Evolutionary conservation across 805 yeast species (phyloP).

Genomic region (Metschnikowia koreensis): DNA sequence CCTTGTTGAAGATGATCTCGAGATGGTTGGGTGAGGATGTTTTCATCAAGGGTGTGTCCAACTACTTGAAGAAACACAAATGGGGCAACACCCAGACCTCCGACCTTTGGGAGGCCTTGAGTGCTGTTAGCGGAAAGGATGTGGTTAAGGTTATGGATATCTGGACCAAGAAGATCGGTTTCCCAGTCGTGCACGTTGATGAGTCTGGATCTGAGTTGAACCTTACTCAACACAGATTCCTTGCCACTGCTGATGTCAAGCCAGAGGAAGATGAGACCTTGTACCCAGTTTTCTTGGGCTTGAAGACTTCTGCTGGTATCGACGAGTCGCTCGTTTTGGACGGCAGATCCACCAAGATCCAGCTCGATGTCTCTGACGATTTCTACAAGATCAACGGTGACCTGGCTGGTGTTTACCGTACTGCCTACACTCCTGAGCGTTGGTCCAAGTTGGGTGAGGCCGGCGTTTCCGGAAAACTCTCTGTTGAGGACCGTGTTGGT

Average conservation of each 20-base stretch:
- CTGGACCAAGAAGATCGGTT: constrained; percentile 80
- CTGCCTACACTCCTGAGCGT: constrained; percentile 66
- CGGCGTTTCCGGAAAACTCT: constrained; percentile 54
- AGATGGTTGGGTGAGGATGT: constrained; percentile 76
- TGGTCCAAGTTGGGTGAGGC: constrained; percentile 66
- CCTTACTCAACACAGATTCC: constrained; percentile 70
- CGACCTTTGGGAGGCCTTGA: constrained; percentile 73
- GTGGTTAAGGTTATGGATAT: constrained; percentile 71
- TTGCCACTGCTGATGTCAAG: constrained; percentile 74
- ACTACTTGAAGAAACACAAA: constrained; percentile 70
- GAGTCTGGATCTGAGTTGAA: constrained; percentile 45
- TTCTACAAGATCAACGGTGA: constrained; percentile 73
- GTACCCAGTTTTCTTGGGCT: constrained; percentile 70
- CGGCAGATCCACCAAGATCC: constrained; percentile 40
- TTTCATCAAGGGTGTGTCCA: constrained; percentile 76
- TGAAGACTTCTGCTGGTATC: constrained; percentile 56
- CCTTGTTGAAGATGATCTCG: constrained; percentile 75
- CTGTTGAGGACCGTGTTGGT: constrained; percentile 77
- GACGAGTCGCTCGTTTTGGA: constrained; percentile 59
- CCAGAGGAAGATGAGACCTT: constrained; percentile 68
- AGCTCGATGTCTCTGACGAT: constrained; percentile 37
- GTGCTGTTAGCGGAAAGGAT: constrained; percentile 69
- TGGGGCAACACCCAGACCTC: constrained; percentile 76
- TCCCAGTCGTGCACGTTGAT: constrained; percentile 66
- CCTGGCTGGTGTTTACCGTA: constrained; percentile 73